A percentile compares a stretch with the other conserved stretches of the same genome.
phyloP scores from a whole-genome alignment of 1,139 yeast species.

The Lodderomyces margitis region DNA sequence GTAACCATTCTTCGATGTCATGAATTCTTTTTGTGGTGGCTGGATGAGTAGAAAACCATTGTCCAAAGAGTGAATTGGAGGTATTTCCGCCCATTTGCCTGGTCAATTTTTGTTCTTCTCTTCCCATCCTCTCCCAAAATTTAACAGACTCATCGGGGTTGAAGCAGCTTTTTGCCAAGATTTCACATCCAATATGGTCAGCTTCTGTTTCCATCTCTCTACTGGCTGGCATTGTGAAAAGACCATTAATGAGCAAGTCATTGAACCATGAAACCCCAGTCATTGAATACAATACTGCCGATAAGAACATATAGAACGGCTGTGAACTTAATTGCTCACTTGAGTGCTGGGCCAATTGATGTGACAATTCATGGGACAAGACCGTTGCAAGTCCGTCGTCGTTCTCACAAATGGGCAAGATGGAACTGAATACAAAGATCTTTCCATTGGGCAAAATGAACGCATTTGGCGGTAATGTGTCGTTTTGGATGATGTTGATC shows the following conservation, averaged over 20 bases:
- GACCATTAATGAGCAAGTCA: constrained; percentile 54
- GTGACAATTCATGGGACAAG: constrained; percentile 88
- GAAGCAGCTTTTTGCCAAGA: constrained; percentile 88
- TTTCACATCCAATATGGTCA: constrained; percentile 87
- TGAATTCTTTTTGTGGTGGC: constrained; percentile 69
- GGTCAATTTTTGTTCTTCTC: constrained; percentile 41
- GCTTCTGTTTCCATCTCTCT: constrained; percentile 96
- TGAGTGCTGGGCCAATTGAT: constrained; percentile 89
- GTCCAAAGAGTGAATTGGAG: constrained; percentile 26
- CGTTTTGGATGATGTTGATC: constrained; percentile 71
- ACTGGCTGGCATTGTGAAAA: constrained; percentile 77
- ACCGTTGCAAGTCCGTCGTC: constrained; percentile 95
- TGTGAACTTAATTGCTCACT: constrained; percentile 73
- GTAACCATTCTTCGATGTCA: constrained; percentile 71
- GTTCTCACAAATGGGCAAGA: constrained; percentile 72
- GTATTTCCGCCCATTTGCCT: constrained; percentile 15
- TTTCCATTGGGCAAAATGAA: constrained; percentile 95
- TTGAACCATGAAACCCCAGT: constrained; percentile 41
- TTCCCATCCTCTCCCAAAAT: constrained; percentile 82
- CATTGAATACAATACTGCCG: constrained; percentile 43
- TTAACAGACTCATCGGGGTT: constrained; percentile 69
- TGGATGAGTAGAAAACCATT: constrained; percentile 88
- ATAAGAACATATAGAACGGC: constrained; percentile 56
- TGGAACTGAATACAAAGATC: constrained; percentile 82
- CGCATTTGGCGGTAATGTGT: constrained; percentile 81